Conservation (phyloP, 2,329 filamentous ascomycete species). For the Bipolaris bicolor region DNA sequence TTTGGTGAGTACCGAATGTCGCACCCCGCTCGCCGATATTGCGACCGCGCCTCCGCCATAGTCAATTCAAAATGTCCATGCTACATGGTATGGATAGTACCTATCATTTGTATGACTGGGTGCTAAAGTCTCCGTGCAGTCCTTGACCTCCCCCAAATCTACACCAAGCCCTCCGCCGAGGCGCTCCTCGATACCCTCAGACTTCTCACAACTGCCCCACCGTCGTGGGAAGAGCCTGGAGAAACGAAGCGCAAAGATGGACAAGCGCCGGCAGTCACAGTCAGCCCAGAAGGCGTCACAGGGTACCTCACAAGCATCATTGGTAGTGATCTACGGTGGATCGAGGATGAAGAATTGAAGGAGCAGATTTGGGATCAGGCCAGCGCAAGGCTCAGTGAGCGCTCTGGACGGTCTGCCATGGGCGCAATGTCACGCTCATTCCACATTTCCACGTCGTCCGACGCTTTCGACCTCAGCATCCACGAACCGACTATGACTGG, state of each 20-base stretch:
- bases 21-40: slow-evolving; percentile 14
- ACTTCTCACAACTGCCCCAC: slow-evolving; percentile 69
- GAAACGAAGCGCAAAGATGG: slow-evolving; percentile 20
- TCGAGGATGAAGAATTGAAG: slow-evolving; percentile 67
- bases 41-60: slow-evolving; percentile 11
- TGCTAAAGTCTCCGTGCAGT: slow-evolving; percentile 52
- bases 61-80: slow-evolving; percentile 28
- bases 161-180: slow-evolving; percentile 72
- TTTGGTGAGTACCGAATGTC: slow-evolving; percentile 19
- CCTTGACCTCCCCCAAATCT: slow-evolving; percentile 81
- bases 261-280: slow-evolving; percentile 49
- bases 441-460: slow-evolving; percentile 57
- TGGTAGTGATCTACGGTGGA: slow-evolving; percentile 70
- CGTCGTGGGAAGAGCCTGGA: slow-evolving; percentile 66
- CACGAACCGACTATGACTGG: slow-evolving; percentile 87
- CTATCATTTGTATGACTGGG: neutral
- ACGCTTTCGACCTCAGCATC: slow-evolving; percentile 66
- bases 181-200: slow-evolving; percentile 70
- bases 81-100: slow-evolving; percentile 35
- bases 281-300: slow-evolving; percentile 59
- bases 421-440: slow-evolving; percentile 67
- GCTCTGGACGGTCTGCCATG: slow-evolving; percentile 79
- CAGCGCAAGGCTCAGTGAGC: slow-evolving; percentile 79
- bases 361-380: slow-evolving; percentile 80
- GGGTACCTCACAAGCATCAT: slow-evolving; percentile 74